These are phyloP conservation scores for Ulvella scutata DNA, from an alignment of 139 green algal genomes.

Conservation along the genomic window DNA sequence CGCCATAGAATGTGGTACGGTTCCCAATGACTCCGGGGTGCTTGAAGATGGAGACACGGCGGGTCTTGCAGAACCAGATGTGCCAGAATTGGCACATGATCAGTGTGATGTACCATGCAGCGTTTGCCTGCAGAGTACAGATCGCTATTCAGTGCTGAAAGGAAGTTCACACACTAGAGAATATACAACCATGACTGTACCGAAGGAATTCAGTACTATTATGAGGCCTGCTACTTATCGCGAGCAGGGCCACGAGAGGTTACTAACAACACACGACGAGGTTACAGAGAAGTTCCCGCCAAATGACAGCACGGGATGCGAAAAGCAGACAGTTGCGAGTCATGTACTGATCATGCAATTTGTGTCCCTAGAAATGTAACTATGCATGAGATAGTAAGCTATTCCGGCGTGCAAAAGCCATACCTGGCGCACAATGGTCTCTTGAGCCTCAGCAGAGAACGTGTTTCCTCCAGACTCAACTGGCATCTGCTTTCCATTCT, in stretches of 20 bases:
- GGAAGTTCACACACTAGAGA: neutral
- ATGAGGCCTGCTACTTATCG: too few relatives aligned
- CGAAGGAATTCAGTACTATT: too few relatives aligned
- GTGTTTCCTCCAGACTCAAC: neutral
- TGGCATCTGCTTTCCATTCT: neutral
- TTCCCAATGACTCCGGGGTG: constrained; percentile 15
- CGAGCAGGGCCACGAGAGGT: too few relatives aligned
- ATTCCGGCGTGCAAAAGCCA: neutral
- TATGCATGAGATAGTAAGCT: too few relatives aligned
- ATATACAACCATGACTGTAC: neutral
- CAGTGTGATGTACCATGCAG: constrained; percentile 17
- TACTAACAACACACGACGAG: too few relatives aligned
- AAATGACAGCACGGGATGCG: too few relatives aligned
- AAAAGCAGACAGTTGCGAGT: too few relatives aligned
- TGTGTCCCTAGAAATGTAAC: too few relatives aligned
- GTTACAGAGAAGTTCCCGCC: too few relatives aligned
- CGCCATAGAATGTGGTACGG: constrained; percentile 10
- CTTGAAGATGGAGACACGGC: constrained; percentile 13
- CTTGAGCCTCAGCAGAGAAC: neutral
- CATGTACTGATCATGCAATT: too few relatives aligned
- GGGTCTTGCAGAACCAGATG: constrained; percentile 17
- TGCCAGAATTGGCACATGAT: constrained; percentile 25
- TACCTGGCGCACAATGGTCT: neutral
- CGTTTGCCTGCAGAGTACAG: constrained; percentile 10
- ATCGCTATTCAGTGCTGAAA: neutral